phyloP scores from a whole-genome alignment of 2,329 filamentous ascomycete species.

The Tolypocladium ophioglossoides region DNA sequence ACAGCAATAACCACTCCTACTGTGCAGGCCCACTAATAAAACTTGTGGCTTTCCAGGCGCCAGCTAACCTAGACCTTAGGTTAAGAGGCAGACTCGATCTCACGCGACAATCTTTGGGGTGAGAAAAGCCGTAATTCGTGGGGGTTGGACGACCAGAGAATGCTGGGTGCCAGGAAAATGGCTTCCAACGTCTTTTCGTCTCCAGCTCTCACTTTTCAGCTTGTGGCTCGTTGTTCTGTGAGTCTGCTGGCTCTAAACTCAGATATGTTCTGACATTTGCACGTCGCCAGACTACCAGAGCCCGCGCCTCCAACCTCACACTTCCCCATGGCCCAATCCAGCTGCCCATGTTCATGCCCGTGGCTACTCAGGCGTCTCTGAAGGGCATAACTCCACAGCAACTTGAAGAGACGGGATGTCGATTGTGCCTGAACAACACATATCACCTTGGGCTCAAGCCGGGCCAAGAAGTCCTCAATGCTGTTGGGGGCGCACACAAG shows the following conservation, averaged over 20 bases:
- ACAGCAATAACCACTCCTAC: not conserved
- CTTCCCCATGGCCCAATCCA: constrained; percentile 87
- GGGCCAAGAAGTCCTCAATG: constrained; percentile 78
- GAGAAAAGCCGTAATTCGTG: not conserved
- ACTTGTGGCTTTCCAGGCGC: not conserved
- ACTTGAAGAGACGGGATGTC: constrained; percentile 78
- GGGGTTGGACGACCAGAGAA: constrained; percentile 4
- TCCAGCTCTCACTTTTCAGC: constrained; percentile 66
- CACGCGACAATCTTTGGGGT: not conserved
- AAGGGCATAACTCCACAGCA: constrained; percentile 93
- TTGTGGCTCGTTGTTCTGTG: constrained; percentile 72
- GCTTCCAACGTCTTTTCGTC: constrained; percentile 41
- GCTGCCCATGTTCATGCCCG: constrained; percentile 95
- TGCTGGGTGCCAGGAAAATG: constrained; percentile 32
- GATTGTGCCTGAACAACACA: constrained; percentile 92
- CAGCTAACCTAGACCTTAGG: not conserved
- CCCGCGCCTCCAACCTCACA: constrained; percentile 75
- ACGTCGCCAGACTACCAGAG: constrained; percentile 69
- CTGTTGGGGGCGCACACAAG: constrained; percentile 85
- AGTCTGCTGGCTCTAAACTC: constrained; percentile 17
- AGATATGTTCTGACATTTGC: constrained; percentile 8
- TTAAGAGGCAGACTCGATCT: constrained; percentile 2
- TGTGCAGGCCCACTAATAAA: constrained; percentile 5
- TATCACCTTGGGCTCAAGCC: constrained; percentile 95
- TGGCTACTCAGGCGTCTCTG: constrained; percentile 90